Conservation (phyloP, 192 early-diverging fungal genomes). For the Pilaira anomala region DNA sequence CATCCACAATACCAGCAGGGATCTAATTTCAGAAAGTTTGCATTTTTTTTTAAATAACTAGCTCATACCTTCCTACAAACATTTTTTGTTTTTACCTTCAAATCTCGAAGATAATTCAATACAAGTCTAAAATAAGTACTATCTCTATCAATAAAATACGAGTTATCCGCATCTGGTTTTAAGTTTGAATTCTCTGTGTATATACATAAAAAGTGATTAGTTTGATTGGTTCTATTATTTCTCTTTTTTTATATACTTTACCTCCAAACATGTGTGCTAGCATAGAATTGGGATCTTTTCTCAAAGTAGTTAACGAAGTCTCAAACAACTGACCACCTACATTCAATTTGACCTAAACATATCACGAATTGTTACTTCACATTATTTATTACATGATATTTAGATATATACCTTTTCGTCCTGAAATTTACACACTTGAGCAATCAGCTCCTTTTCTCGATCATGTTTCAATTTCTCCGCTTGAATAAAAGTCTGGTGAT, state of each 20-base stretch:
- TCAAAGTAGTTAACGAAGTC: slow-evolving; percentile 25
- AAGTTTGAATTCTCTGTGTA: not conserved
- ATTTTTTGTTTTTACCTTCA: slow-evolving; percentile 7
- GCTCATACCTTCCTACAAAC: too few species aligned
- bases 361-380: not conserved
- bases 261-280: slow-evolving; percentile 32
- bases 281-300: slow-evolving; percentile 28
- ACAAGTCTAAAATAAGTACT: slow-evolving; percentile 30
- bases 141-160: slow-evolving; percentile 37
- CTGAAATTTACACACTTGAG: slow-evolving; percentile 18
- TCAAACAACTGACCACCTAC: slow-evolving; percentile 31
- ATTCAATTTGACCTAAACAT: slow-evolving; percentile 25
- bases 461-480: slow-evolving; percentile 16
- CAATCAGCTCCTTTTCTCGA: slow-evolving; percentile 12
- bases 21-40: slow-evolving; percentile 15
- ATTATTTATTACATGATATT: not conserved
- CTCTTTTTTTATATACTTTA: not conserved
- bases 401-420: slow-evolving; percentile 23
- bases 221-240: not conserved
- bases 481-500: slow-evolving; percentile 14
- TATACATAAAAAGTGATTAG: not conserved
- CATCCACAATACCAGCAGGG: slow-evolving; percentile 23
- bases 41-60: too few species aligned
- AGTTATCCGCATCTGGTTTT: slow-evolving; percentile 22
- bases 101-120: slow-evolving; percentile 30